Base-by-base conservation (phyloP, 2,329 filamentous ascomycete species). In the Colletotrichum tropicale region DNA sequence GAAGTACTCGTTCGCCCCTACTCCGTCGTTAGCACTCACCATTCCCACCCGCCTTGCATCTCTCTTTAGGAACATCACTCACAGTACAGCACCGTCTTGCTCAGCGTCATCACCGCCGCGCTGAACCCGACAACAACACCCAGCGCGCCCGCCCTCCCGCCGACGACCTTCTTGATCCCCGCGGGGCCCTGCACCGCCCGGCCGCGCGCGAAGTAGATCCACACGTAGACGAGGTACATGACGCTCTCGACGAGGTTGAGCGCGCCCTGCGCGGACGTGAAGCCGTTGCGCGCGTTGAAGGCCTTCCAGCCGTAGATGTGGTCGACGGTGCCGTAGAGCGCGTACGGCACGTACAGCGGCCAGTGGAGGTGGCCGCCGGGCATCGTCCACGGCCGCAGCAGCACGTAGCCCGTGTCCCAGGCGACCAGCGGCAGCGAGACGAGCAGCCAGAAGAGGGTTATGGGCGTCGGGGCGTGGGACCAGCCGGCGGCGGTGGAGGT, bases 321-420 rank as follows among this genome's bases (percentile, higher is more conserved):
- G 85, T 98, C 96, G 78, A 98, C 88, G 66, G 89, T 87, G 73
- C 93, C 94, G 86, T 98, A 98, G 2, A 98, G 91, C 81, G 90
- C 91, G 85, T 98, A 98, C 0, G 94, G 95, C 34, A 85, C 86
- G 90, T 91, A 98, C 56, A 98, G 80, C 2, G 94, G 94, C 86
- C 86, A 87, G 86, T 98, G 94, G 68, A 94, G 87, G 62, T 84
- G 85, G 18, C 95, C 95, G 79, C 95, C 94, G 0, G 93, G 91
- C 94, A 98, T 97, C 73, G 92, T 94, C 84, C 93, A 91, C 34
- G 96, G 96, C 24, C 96, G 94, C 70, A 94, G 87, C 62, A 98
- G 87, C 52, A 98, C 92, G 86, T 98, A 98, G 74, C 88, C 87
- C 34, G 91, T 91, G 86, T 98, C 96, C 96, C 96, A 98, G 66